Conservation (phyloP, 371 early-diverging fungal genomes). For the Coemansia sp. region DNA sequence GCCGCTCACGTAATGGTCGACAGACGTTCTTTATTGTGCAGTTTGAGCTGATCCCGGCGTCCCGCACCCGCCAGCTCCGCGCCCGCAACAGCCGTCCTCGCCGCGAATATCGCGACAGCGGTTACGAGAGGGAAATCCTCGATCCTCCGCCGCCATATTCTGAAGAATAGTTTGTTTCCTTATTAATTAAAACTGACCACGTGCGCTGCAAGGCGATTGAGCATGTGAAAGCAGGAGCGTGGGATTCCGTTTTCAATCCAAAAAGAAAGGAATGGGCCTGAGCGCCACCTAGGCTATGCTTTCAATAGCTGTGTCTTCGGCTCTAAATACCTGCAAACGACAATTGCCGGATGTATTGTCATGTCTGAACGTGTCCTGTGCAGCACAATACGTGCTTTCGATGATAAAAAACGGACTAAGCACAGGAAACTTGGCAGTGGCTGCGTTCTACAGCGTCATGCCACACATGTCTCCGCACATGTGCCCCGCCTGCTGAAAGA, state of each 20-base stretch:
- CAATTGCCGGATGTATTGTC: not conserved
- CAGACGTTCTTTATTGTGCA: slow-evolving; percentile 58
- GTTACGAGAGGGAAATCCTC: slow-evolving; percentile 48
- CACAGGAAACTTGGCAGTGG: too few species aligned
- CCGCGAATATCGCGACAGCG: slow-evolving; percentile 50
- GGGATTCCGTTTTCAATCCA: not conserved
- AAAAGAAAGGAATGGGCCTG: not conserved
- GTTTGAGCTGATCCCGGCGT: slow-evolving; percentile 56
- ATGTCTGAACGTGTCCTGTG: not conserved
- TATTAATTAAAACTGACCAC: not conserved
- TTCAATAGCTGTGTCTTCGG: not conserved
- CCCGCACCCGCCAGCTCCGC: slow-evolving; percentile 37
- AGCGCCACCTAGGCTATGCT: not conserved
- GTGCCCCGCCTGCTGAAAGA: too few species aligned
- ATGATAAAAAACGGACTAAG: too few species aligned
- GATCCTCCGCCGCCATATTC: slow-evolving; percentile 50
- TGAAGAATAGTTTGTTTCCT: slow-evolving; percentile 12
- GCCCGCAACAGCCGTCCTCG: slow-evolving; percentile 32
- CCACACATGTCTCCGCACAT: too few species aligned
- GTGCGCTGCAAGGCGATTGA: not conserved
- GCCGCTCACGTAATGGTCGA: slow-evolving; percentile 54
- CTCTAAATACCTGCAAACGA: not conserved
- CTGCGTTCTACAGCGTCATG: too few species aligned
- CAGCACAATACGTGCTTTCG: too few species aligned
- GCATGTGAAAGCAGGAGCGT: slow-evolving; percentile 4